Evolutionary conservation across 495 filamentous ascomycete genomes (phyloP), one percentile per base, ranked within the genome.

Genomic region (Rhypophila decipiens): DNA sequence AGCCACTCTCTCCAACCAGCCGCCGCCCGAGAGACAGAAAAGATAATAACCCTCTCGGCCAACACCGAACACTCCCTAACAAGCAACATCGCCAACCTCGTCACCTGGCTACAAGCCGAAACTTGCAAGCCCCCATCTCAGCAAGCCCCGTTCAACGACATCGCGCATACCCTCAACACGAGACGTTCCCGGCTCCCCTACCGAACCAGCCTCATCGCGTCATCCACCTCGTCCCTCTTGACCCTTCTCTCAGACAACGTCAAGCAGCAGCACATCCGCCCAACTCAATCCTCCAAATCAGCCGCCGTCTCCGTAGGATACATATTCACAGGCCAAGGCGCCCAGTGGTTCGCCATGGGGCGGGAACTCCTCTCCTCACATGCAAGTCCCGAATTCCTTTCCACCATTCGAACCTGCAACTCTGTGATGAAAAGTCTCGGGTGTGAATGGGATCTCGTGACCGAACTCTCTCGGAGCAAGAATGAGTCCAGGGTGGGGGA

Each of bases 41-140:
- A 53, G 18, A 59, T 61, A 1, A 42, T 70, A 2, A 66, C 74
- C 1, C 63, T 78, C 24, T 61, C 66, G 1, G 74, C 75, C 11
- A 83, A 83, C 51, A 66, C 71, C 0, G 78, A 85, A 46, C 66
- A 60, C 1, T 69, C 83, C 24, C 13, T 85, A 2, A 78, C 24
- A 2, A 18, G 5, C 7, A 21, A 37, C 20, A 46, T 58, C 12
- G 3, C 42, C 27, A 9, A 24, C 3, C 46, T 52, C 8, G 1
- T 18, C 2, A 39, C 47, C 21, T 57, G 68, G 23, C 41, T 65
- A 0, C 5, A 2, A 1, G 8, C 39, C 39, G 17, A 19, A 18
- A 8, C 7, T 2, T 18, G 17, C 5, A 13, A 83, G 31, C 60
- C 64, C 20, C 52, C 57, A 23, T 31, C 33, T 35, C n/a, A n/a